Percentiles rank a stretch among this genome's conserved stretches.
phyloP scores from a whole-genome alignment of 2,329 filamentous ascomycete genomes.

The Rasamsonia emersonii region DNA sequence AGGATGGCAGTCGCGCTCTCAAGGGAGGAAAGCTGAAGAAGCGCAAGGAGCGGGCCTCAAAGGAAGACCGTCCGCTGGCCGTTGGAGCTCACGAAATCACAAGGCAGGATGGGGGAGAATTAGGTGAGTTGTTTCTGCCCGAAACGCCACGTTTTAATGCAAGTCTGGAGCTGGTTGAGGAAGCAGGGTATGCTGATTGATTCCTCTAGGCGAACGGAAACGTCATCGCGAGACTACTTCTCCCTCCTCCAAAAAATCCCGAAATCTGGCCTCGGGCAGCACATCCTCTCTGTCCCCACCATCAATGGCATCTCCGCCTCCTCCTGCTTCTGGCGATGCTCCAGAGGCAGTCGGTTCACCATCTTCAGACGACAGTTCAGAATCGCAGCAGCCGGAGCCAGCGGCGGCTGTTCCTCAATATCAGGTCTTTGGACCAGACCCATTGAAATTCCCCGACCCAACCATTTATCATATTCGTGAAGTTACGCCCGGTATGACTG shows the following conservation, averaged over 20 bases:
- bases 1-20: conserved; percentile 37
- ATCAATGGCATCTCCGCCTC: conserved; percentile 36
- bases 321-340: conserved; percentile 46
- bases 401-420: conserved; percentile 59
- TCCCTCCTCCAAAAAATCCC: conserved; percentile 30
- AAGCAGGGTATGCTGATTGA: neutral
- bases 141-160: neutral
- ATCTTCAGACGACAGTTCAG: conserved; percentile 50
- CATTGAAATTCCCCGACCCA: conserved; percentile 80
- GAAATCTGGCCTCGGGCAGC: conserved; percentile 27
- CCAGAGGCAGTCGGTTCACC: conserved; percentile 54
- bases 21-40: conserved; percentile 64
- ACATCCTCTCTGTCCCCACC: conserved; percentile 33
- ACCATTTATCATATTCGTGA: conserved; percentile 88
- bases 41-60: conserved; percentile 61
- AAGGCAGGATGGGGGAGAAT: conserved; percentile 55
- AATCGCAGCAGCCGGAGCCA: conserved; percentile 52
- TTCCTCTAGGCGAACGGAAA: conserved; percentile 8
- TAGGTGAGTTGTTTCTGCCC: conserved; percentile 14
- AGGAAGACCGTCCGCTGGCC: conserved; percentile 51
- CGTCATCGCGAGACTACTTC: conserved; percentile 19
- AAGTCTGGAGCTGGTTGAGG: neutral
- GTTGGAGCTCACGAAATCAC: conserved; percentile 57
- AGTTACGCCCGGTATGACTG: conserved; percentile 63
- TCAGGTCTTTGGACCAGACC: conserved; percentile 87